Conservation (phyloP, 2,329 filamentous ascomycete genomes). For the Xylaria sp. region DNA sequence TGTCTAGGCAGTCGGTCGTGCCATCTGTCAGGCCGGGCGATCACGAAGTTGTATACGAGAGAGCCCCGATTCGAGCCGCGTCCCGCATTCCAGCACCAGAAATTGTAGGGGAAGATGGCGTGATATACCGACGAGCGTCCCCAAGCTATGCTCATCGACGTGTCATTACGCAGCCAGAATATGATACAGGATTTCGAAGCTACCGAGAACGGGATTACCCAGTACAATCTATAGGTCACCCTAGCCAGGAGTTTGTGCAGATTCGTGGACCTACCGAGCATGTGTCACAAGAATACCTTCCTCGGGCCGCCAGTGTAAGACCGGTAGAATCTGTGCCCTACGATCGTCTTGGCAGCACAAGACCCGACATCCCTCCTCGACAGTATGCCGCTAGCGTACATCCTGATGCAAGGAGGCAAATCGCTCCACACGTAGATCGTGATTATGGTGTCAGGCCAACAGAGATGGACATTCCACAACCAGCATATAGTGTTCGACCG, state of each 20-base stretch:
- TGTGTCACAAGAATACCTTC: constrained; percentile 61
- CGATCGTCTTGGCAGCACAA: constrained; percentile 56
- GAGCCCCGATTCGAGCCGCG: constrained; percentile 62
- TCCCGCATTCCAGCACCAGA: constrained; percentile 60
- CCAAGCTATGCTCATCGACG: constrained; percentile 63
- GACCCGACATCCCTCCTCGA: constrained; percentile 54
- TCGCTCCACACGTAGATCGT: constrained; percentile 42
- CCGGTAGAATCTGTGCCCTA: constrained; percentile 60
- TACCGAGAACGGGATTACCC: constrained; percentile 69
- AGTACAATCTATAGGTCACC: constrained; percentile 56
- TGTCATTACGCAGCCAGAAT: constrained; percentile 72
- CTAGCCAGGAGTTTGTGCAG: constrained; percentile 59
- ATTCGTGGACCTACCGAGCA: constrained; percentile 59
- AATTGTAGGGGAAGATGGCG: constrained; percentile 60
- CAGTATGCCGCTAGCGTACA: constrained; percentile 59
- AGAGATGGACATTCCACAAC: constrained; percentile 49
- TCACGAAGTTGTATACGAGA: constrained; percentile 72
- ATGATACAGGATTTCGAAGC: constrained; percentile 61
- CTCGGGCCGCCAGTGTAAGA: constrained; percentile 67
- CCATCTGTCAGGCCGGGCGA: constrained; percentile 57
- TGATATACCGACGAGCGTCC: constrained; percentile 62
- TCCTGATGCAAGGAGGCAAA: constrained; percentile 53
- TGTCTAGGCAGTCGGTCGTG: constrained; percentile 62
- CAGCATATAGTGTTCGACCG: constrained; percentile 55
- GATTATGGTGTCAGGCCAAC: constrained; percentile 50